Conservation (phyloP, 208 protist genomes). For the Trypanosoma avium region DNA sequence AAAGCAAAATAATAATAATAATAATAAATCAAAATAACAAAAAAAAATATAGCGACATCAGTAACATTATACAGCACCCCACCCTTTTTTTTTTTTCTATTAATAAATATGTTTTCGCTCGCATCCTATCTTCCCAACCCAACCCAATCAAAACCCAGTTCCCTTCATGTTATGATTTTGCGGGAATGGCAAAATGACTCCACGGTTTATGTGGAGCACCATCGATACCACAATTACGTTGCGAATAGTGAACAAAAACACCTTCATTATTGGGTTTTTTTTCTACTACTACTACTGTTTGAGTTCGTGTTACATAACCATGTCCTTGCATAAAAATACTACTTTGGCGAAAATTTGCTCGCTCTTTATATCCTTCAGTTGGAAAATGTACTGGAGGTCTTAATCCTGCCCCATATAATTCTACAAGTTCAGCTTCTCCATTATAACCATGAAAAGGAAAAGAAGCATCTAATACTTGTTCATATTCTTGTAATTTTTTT, state of each 20-base stretch:
- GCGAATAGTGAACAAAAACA: slow-evolving; percentile 40
- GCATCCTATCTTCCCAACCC: no score
- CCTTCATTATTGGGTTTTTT: slow-evolving; percentile 5
- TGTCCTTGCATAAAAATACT: slow-evolving; percentile 37
- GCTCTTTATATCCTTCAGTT: slow-evolving; percentile 19
- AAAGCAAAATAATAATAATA: not conserved
- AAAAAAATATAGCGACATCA: not conserved
- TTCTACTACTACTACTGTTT: slow-evolving; percentile 61
- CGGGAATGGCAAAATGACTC: slow-evolving; percentile 24
- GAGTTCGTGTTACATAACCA: slow-evolving; percentile 48
- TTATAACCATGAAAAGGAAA: slow-evolving; percentile 40
- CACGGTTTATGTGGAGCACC: slow-evolving; percentile 20
- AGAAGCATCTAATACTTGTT: slow-evolving; percentile 29
- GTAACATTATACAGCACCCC: not conserved
- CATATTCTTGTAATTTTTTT: slow-evolving; percentile 9
- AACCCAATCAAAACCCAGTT: no score
- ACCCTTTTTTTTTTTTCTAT: not conserved
- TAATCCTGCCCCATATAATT: slow-evolving; percentile 6
- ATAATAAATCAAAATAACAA: not conserved
- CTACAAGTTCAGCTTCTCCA: slow-evolving; percentile 23
- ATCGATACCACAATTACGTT: slow-evolving; percentile 27
- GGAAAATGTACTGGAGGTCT: slow-evolving; percentile 12
- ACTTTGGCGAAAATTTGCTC: slow-evolving; percentile 34
- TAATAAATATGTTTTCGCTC: no score
- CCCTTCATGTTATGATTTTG: slow-evolving; percentile 1